These are phyloP conservation scores for Aspergillus transmontanensis DNA, from an alignment of 2,329 filamentous ascomycete species.

Conservation along the genomic window DNA sequence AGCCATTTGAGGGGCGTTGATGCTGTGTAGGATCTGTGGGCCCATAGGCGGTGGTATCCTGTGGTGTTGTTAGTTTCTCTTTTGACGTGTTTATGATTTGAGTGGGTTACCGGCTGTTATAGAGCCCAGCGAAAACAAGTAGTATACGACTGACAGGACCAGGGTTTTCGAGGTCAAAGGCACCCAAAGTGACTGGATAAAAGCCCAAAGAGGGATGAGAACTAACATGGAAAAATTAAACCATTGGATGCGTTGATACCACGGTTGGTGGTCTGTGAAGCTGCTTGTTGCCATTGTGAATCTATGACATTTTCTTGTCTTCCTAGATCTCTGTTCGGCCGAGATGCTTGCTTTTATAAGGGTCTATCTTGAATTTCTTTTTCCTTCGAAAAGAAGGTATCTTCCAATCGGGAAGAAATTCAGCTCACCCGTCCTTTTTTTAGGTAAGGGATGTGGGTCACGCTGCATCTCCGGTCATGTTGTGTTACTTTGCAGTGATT, in stretches of 20 bases:
- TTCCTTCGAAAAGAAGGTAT: neutral
- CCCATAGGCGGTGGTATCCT: constrained; percentile 17
- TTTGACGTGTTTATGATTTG: neutral
- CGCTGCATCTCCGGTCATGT: neutral
- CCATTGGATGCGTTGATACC: constrained; percentile 4
- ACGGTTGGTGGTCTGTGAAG: neutral
- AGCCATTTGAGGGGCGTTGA: neutral
- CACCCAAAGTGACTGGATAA: neutral
- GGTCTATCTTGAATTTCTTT: neutral
- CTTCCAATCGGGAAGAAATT: neutral
- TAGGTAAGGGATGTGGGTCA: neutral
- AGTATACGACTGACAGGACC: constrained; percentile 6
- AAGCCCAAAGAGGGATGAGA: constrained; percentile 3
- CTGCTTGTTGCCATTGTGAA: neutral
- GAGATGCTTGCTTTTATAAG: neutral
- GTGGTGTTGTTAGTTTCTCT: neutral
- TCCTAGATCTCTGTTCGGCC: neutral
- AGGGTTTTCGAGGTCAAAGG: neutral
- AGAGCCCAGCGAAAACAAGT: neutral
- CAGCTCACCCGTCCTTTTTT: neutral
- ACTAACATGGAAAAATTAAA: constrained; percentile 11
- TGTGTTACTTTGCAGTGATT: neutral
- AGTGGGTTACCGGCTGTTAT: constrained; percentile 4
- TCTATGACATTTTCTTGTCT: neutral
- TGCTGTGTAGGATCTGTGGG: constrained; percentile 9